Base-by-base conservation (phyloP, 768 basidiomycete species). In the Serendipita indica region DNA sequence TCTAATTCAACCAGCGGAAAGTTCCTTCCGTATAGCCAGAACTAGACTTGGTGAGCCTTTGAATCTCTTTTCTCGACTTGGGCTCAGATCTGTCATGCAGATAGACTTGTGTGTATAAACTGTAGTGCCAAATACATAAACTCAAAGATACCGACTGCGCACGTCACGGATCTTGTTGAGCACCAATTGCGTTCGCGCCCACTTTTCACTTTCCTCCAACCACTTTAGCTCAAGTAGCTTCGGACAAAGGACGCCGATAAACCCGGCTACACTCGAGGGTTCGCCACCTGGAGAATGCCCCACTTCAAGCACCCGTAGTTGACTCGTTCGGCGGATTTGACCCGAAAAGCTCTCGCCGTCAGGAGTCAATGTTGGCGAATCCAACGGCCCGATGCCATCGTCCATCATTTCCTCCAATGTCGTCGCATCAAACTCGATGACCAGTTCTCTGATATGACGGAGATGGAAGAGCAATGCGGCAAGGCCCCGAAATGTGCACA, bases 21-120 rank as follows among this genome's bases (percentile, higher is more conserved):
- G 67, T 87, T 85, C 72, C 72, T 87, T 63, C 79, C 84, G 3
- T 87, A 87, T 66, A 37, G 35, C 35, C 35, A 37, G 35, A 37
- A 37, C 35, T 37, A n/a, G 37, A 33, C 10, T 37, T 10, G 10
- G 35, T n/a, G n/a, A n/a, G n/a, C n/a, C n/a, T n/a, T n/a, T n/a
- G n/a, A n/a, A n/a, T n/a, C n/a, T n/a, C n/a, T n/a, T n/a, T n/a
- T n/a, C n/a, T n/a, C n/a, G n/a, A n/a, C n/a, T n/a, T n/a, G n/a
- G n/a, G n/a, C n/a, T n/a, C n/a, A n/a, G n/a, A n/a, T n/a, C n/a
- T n/a, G n/a, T n/a, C n/a, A n/a, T n/a, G n/a, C n/a, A n/a, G n/a
- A n/a, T n/a, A n/a, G n/a, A n/a, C n/a, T n/a, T n/a, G n/a, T n/a
- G n/a, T n/a, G n/a, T n/a, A n/a, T n/a, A n/a, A n/a, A n/a, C n/a